Percentiles rank a stretch among this genome's conserved stretches.
Evolutionary conservation across 1,284 basidiomycete genomes (phyloP).

Genomic region (Pterulicium gracile): DNA sequence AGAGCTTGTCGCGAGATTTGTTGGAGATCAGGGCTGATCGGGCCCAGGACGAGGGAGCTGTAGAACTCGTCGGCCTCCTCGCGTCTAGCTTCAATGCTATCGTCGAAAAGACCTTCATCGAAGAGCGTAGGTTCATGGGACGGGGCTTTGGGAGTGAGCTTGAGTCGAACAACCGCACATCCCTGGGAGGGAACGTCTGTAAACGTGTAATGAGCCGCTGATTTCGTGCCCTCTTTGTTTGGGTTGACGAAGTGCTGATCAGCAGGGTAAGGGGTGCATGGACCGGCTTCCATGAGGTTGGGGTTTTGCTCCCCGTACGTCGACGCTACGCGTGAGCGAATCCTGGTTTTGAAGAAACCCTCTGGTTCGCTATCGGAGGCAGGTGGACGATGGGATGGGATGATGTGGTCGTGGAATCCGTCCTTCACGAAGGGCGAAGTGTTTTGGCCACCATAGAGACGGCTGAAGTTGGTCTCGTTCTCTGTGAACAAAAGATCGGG

Average conservation of each 20-base stretch:
- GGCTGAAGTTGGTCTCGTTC: constrained; percentile 93
- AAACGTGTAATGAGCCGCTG: constrained; percentile 88
- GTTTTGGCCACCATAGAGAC: constrained; percentile 86
- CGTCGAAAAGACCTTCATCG: constrained; percentile 88
- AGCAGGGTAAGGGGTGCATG: constrained; percentile 44
- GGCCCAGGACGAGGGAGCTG: constrained; percentile 64
- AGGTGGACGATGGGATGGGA: constrained; percentile 70
- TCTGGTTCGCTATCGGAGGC: constrained; percentile 25
- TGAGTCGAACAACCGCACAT: constrained; percentile 91
- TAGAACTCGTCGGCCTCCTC: constrained; percentile 97
- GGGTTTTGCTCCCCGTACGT: constrained; percentile 24
- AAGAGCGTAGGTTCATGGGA: constrained; percentile 71
- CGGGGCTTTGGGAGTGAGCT: constrained; percentile 74
- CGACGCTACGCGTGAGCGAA: constrained; percentile 37
- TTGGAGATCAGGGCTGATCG: constrained; percentile 84
- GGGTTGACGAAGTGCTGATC: constrained; percentile 72
- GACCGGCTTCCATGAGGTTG: constrained; percentile 30
- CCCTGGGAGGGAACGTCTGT: constrained; percentile 80
- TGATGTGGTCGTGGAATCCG: constrained; percentile 97
- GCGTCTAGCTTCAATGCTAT: constrained; percentile 78
- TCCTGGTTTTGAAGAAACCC: constrained; percentile 33
- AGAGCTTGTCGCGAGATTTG: constrained; percentile 98
- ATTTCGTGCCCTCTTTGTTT: constrained; percentile 82
- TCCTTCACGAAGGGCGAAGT: constrained; percentile 84
- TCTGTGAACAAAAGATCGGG: constrained; percentile 89